Evolutionary conservation across 495 filamentous ascomycete species (phyloP), one percentile per base, ranked within the genome.

Genomic region (Bombardia bombarda): DNA sequence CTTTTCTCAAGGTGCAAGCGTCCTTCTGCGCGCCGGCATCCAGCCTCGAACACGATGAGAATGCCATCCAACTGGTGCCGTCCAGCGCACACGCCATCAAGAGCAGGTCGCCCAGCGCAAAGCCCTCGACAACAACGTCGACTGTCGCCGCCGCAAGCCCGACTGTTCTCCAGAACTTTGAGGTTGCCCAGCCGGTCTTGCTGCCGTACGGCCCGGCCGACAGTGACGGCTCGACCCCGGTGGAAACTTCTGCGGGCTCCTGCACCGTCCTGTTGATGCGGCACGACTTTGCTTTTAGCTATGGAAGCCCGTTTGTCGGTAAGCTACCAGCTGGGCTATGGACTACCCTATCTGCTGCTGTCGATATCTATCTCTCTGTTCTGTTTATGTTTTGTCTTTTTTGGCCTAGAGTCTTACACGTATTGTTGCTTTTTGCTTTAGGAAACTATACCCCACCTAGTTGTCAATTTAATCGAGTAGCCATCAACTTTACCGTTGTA

Each of bases 401-500:
- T 33, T 18, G 20, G 20, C 1, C 5, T n/a, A 14, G 10, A 18
- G 23, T 24, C 19, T 25, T 8, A 45, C 8, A 30, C 12, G 19
- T 20, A 7, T 21, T n/a, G 21, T 17, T 38, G 26, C 25, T 18
- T 2, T 41, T 32, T 39, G 3, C 41, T 26, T 32, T 48, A 88
- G 81, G 78, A 24, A 63, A 65, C 24, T 90, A 87, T 47, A 70
- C 61, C 0, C 89, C 89, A 1, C 83, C 83, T 1, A 49, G 57
- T 4, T 90, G 84, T 59, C 55, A 70, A 6, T 94, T 90, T 66
- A 92, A 90, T 48, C 73, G 82, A 10, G 79, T 90, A 13, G 73
- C 76, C 18, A 81, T 94, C 60, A 94, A 92, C 54, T 73, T 95
- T 40, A 94, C 84, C 0, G 82, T 87, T 23, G 79, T 79, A 1